phyloP scores from a whole-genome alignment of 306 rosid species.

The Cucurbita ficifolia region DNA sequence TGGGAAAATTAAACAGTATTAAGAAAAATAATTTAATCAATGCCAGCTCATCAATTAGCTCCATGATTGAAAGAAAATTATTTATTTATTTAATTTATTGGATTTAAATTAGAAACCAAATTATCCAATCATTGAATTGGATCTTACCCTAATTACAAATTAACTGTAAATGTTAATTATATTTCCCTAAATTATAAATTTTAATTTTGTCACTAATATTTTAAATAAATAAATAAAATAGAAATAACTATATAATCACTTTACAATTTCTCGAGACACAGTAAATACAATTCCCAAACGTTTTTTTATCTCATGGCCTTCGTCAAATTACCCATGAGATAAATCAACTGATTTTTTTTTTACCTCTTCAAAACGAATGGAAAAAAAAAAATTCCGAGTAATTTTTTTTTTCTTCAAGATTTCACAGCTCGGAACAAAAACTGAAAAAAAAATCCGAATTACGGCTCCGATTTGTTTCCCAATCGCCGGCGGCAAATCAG shows the following conservation, averaged over 20 bases:
- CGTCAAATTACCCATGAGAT: not conserved
- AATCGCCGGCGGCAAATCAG: not conserved
- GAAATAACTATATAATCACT: not conserved
- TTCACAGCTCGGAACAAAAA: conserved; percentile 1
- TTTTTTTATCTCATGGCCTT: not conserved
- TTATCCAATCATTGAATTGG: not conserved
- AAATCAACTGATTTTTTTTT: not conserved
- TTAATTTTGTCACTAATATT: not conserved
- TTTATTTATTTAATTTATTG: not conserved
- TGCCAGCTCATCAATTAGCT: conserved; percentile 1
- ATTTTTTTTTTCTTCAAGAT: not conserved
- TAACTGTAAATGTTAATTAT: not conserved
- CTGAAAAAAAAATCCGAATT: not conserved
- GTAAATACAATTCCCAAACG: conserved; percentile 4
- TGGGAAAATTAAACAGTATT: not conserved
- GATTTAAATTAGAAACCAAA: not conserved
- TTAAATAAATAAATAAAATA: not conserved
- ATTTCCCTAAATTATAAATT: not conserved
- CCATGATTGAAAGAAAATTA: not conserved
- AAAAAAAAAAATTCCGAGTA: not conserved
- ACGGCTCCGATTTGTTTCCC: not conserved
- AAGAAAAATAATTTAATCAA: not conserved
- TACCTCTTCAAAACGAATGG: not conserved
- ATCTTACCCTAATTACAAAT: not conserved
- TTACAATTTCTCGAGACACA: not conserved